Conservation (phyloP, 805 yeast species). For the Hemisphaericaspora nanyangensis region DNA sequence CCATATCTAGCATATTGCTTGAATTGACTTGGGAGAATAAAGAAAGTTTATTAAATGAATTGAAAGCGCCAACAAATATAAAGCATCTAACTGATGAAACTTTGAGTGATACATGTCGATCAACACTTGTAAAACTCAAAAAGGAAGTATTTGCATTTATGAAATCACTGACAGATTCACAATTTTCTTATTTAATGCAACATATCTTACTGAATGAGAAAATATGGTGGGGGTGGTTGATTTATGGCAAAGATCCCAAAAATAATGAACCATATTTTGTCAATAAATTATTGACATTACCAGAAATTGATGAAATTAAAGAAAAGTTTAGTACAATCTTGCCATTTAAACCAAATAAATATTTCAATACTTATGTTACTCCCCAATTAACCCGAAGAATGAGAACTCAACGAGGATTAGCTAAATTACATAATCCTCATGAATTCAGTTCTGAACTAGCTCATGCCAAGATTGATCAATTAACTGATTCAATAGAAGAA, state of each 20-base stretch:
- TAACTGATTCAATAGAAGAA: constrained; percentile 5
- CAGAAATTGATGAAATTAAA: constrained; percentile 17
- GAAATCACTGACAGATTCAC: constrained; percentile 21
- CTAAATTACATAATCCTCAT: constrained; percentile 9
- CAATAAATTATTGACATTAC: constrained; percentile 16
- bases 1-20: constrained; percentile 25
- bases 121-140: constrained; percentile 20
- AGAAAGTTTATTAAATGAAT: constrained; percentile 14
- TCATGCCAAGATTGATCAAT: constrained; percentile 11
- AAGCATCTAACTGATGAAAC: constrained; percentile 36
- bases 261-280: constrained; percentile 27
- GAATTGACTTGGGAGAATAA: constrained; percentile 25
- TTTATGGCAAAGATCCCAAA: constrained; percentile 32
- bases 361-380: constrained; percentile 39
- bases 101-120: constrained; percentile 6
- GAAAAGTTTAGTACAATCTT: constrained; percentile 15
- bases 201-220: constrained; percentile 25
- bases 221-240: constrained; percentile 39
- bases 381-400: constrained; percentile 40
- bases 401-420: constrained; percentile 33
- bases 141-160: constrained; percentile 20
- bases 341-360: constrained; percentile 31
- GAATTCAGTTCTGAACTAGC: constrained; percentile 4
- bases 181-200: constrained; percentile 24
- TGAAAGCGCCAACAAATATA: constrained; percentile 24